phyloP scores from a whole-genome alignment of 225 moss, liverwort and hornwort genomes.

The Takakia lepidozioides region DNA sequence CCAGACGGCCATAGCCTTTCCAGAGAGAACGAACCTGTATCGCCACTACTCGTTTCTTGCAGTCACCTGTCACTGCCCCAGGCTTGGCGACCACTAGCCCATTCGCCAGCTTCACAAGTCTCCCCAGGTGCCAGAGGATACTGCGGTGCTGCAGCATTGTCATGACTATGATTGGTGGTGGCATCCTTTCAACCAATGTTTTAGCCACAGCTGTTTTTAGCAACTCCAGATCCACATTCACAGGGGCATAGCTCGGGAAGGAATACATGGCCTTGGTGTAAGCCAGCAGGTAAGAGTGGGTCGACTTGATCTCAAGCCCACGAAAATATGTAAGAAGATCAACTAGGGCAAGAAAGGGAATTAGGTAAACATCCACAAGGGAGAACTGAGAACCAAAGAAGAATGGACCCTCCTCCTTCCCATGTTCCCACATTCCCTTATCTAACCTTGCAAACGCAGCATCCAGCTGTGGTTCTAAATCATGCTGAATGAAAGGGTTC shows the following conservation, averaged over 20 bases:
- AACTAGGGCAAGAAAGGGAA: slow-evolving; percentile 69
- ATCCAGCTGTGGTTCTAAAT: slow-evolving; percentile 65
- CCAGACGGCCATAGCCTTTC: slow-evolving; percentile 80
- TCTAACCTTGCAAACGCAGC: slow-evolving; percentile 47
- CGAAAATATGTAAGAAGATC: slow-evolving; percentile 79
- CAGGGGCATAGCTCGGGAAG: slow-evolving; percentile 67
- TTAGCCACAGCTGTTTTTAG: slow-evolving; percentile 69
- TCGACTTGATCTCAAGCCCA: slow-evolving; percentile 50
- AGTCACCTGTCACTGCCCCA: slow-evolving; percentile 29
- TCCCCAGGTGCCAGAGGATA: slow-evolving; percentile 84
- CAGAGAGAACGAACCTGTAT: slow-evolving; percentile 67
- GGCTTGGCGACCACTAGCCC: slow-evolving; percentile 46
- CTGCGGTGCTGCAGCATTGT: slow-evolving; percentile 85
- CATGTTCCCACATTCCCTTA: slow-evolving; percentile 45
- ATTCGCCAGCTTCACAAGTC: slow-evolving; percentile 52
- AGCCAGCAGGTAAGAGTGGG: slow-evolving; percentile 41
- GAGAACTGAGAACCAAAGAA: slow-evolving; percentile 85
- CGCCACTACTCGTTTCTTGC: slow-evolving; percentile 29
- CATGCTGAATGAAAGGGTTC: slow-evolving; percentile 75
- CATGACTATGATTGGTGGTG: slow-evolving; percentile 75
- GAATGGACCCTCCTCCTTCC: slow-evolving; percentile 66
- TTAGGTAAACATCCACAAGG: slow-evolving; percentile 77
- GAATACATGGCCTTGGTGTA: slow-evolving; percentile 76
- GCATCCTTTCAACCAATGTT: slow-evolving; percentile 63
- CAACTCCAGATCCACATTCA: slow-evolving; percentile 59